These are phyloP conservation scores for Urostyla sp. DNA, from an alignment of 73 alveolate genomes.

Conservation along the genomic window DNA sequence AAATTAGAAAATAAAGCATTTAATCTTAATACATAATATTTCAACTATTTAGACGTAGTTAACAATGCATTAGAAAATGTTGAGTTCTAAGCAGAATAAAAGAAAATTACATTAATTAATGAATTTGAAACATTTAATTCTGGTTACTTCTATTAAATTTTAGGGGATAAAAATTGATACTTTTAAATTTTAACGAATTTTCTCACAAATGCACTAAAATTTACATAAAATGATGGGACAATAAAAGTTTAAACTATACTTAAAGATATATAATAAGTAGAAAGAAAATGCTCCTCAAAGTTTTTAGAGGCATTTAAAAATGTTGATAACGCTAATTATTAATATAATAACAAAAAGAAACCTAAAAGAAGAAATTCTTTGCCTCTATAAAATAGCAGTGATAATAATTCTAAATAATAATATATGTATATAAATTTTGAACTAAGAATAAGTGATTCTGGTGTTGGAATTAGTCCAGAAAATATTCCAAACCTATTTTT, in stretches of 20 bases:
- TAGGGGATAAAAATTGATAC: conserved; percentile 45
- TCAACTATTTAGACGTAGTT: conserved; percentile 29
- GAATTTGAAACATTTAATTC: neutral
- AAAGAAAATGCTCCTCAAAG: conserved; percentile 6
- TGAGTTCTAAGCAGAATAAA: conserved; percentile 41
- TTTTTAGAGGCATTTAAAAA: conserved; percentile 26
- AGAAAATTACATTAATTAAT: conserved; percentile 18
- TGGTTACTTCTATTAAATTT: conserved; percentile 7
- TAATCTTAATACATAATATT: conserved; percentile 7
- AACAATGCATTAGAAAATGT: conserved; percentile 32
- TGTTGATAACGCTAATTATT: neutral
- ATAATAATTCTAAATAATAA: neutral
- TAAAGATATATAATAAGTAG: neutral
- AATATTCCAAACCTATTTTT: conserved; percentile 1
- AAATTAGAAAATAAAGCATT: conserved; percentile 39
- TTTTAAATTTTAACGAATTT: conserved; percentile 20
- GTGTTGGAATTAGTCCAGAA: conserved; percentile 7
- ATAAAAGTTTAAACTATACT: neutral
- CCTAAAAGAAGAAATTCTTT: conserved; percentile 6
- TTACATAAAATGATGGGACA: conserved; percentile 33
- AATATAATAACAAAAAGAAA: neutral
- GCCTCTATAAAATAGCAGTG: neutral
- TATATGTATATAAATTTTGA: conserved; percentile 1
- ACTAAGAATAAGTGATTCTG: conserved; percentile 1
- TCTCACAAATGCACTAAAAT: conserved; percentile 36